phyloP scores from a whole-genome alignment of 495 filamentous ascomycete species.

The Xylaria palmicola region DNA sequence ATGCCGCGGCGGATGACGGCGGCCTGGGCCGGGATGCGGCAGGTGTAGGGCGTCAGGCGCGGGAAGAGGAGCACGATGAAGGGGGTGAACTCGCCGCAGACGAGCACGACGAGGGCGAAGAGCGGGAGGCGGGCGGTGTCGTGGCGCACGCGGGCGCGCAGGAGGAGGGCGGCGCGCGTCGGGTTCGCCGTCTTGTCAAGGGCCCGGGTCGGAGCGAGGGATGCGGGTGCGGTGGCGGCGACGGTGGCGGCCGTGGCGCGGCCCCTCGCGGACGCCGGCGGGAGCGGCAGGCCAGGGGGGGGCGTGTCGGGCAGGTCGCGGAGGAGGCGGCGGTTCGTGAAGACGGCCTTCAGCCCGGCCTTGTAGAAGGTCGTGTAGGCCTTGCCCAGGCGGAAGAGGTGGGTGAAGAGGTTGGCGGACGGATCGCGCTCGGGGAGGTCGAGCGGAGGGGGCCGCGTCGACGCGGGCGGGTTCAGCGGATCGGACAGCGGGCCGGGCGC shows the following conservation, averaged over 20 bases:
- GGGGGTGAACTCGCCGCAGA: slow-evolving; percentile 85
- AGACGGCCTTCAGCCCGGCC: slow-evolving; percentile 69
- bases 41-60: slow-evolving; percentile 70
- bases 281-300: slow-evolving; percentile 18
- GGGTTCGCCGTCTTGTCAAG: slow-evolving; percentile 52
- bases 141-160: slow-evolving; percentile 61
- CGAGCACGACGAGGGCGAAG: slow-evolving; percentile 67
- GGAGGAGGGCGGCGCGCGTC: slow-evolving; percentile 31
- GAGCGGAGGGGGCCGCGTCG: slow-evolving; percentile 60
- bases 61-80: slow-evolving; percentile 67
- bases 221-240: slow-evolving; percentile 18
- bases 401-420: slow-evolving; percentile 36
- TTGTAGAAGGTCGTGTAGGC: slow-evolving; percentile 82
- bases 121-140: slow-evolving; percentile 73
- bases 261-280: slow-evolving; percentile 18
- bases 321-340: slow-evolving; percentile 59
- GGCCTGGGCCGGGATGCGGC: slow-evolving; percentile 75
- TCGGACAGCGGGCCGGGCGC: slow-evolving; percentile 11
- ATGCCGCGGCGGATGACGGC: slow-evolving; percentile 50
- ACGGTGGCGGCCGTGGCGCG: neutral
- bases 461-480: slow-evolving; percentile 56
- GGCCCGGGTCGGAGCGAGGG: slow-evolving; percentile 36
- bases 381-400: slow-evolving; percentile 53
- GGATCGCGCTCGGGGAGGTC: slow-evolving; percentile 45
- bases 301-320: slow-evolving; percentile 13